A percentile compares a stretch with the other conserved stretches of the same genome.
phyloP scores from a whole-genome alignment of 192 early-diverging fungal species.

The Lunasporangiospora selenospora region DNA sequence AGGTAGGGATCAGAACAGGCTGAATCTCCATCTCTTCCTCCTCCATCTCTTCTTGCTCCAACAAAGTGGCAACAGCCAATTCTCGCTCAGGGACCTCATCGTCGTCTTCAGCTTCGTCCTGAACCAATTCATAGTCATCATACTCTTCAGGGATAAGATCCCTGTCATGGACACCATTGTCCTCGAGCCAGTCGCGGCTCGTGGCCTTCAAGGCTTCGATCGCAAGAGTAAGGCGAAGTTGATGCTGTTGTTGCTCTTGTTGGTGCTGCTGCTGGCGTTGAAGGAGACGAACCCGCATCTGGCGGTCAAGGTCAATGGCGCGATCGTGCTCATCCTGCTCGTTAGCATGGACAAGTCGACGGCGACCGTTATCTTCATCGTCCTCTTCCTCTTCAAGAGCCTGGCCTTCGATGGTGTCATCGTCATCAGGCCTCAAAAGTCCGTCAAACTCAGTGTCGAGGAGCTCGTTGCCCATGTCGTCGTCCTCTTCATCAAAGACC shows the following conservation, averaged over 20 bases:
- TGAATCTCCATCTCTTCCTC: conserved; percentile 3
- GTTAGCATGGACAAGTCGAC: no score
- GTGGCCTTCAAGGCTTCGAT: no score
- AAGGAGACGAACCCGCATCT: no score
- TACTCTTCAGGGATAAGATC: conserved; percentile 8
- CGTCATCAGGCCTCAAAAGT: conserved; percentile 24
- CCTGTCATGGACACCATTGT: conserved; percentile 14
- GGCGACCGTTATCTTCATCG: no score
- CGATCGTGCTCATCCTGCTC: no score
- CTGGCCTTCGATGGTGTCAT: conserved; percentile 40
- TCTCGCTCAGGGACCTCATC: not conserved
- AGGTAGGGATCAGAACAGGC: no score
- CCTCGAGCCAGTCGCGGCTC: conserved; percentile 5
- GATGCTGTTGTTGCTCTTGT: no score
- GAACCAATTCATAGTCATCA: conserved; percentile 5
- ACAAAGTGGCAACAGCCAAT: no score
- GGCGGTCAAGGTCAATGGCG: no score
- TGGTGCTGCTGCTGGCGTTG: no score
- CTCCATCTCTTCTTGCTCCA: no score
- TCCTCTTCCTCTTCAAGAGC: conserved; percentile 34
- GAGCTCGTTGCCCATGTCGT: conserved; percentile 46
- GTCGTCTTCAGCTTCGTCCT: not conserved
- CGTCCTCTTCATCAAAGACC: conserved; percentile 35
- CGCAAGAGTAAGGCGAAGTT: no score
- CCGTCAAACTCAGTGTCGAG: conserved; percentile 34